These are phyloP conservation scores for Fusarium agapanthi DNA, from an alignment of 2,329 filamentous ascomycete species.

Conservation along the genomic window DNA sequence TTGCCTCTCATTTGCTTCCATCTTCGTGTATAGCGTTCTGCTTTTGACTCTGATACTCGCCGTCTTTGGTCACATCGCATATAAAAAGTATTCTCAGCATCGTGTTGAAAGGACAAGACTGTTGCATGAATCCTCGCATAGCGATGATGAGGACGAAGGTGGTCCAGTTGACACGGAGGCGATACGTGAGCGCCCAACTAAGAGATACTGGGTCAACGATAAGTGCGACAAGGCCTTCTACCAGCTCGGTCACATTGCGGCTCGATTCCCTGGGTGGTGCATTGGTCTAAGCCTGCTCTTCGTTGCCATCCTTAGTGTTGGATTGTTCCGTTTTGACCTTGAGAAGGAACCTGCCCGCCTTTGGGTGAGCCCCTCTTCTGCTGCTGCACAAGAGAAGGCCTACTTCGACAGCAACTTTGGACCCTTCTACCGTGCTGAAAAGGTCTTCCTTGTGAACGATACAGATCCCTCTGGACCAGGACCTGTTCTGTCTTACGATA, in stretches of 20 bases:
- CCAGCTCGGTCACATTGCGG: conserved; percentile 80
- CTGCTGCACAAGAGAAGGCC: conserved; percentile 88
- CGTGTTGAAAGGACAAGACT: conserved; percentile 86
- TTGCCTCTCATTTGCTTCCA: conserved; percentile 91
- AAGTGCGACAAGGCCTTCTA: conserved; percentile 83
- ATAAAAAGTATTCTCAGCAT: conserved; percentile 75
- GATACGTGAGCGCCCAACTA: conserved; percentile 80
- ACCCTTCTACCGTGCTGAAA: conserved; percentile 93
- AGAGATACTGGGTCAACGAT: conserved; percentile 84
- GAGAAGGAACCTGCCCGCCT: conserved; percentile 90
- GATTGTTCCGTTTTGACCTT: conserved; percentile 88
- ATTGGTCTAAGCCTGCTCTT: conserved; percentile 79
- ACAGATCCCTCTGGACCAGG: conserved; percentile 69
- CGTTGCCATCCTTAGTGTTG: conserved; percentile 81
- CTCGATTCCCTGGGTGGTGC: conserved; percentile 84
- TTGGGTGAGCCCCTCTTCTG: conserved; percentile 96
- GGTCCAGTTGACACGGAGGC: conserved; percentile 77
- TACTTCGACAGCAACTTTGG: conserved; percentile 96
- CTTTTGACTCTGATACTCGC: conserved; percentile 72
- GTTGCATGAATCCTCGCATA: conserved; percentile 82
- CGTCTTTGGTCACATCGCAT: conserved; percentile 78
- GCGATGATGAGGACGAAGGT: conserved; percentile 94
- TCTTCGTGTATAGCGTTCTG: conserved; percentile 83
- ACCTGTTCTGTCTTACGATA: conserved; percentile 88
- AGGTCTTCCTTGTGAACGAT: conserved; percentile 93